Evolutionary conservation across 768 basidiomycete genomes (phyloP), one percentile per base, ranked within the genome.

Genomic region (Lanmaoa pseudosensibilis): DNA sequence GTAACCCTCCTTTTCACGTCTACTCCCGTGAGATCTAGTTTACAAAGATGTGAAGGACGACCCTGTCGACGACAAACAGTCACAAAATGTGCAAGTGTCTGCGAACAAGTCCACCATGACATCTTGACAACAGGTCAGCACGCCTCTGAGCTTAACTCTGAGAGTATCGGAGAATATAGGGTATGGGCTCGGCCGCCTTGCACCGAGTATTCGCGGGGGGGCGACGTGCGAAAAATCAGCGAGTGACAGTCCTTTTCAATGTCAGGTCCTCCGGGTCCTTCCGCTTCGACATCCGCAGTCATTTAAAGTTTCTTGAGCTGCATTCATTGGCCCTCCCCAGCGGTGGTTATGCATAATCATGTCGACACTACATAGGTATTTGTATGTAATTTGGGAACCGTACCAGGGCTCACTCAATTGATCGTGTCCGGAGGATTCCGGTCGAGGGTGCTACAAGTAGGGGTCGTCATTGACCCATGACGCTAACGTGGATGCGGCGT

Each of bases 251-350:
- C 33, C 21, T 23, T 38, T 30, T 19, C 11, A 18, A 33, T 23
- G 34, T 19, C n/a, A 50, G 25, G 13, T 19, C 10, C 30, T 12
- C 51, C 44, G 46, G 32, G 1, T 15, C 46, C 51, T 65, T 55
- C 63, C 53, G 53, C 27, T 30, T 8, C 27, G 54, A 27, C 16
- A 15, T 36, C 53, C 55, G 59, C 33, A 52, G 46, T 46, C 38
- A 27, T 30, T 30, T 30, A 38, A 46, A 10, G 23, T 46, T 19
- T 47, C 27, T 15, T 15, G 27, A 12, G 33, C 39, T 25, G 23
- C 4, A 16, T 11, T 5, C 43, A 7, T 46, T 55, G 4, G 7
- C 19, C 40, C n/a, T 21, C 23, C 32, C 18, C 18, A 19, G 23
- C 46, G 21, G 19, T 16, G 32, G 11, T 7, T 15, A 33, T 38